Base-by-base conservation (phyloP, 179 eudicot species). In the Heliamphora pulchella region DNA sequence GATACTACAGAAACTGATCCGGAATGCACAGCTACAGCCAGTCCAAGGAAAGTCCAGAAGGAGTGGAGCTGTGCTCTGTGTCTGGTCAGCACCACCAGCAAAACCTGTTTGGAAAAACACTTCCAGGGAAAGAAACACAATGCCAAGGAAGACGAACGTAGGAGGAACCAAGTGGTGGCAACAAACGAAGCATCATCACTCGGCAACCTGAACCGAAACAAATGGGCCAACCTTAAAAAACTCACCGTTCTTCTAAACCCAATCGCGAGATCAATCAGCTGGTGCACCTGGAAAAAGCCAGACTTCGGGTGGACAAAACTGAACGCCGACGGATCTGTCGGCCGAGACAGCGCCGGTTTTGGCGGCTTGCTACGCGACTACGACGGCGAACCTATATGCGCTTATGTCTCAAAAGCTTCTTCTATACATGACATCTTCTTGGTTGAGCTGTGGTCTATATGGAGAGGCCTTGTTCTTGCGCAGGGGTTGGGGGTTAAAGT, bases 61-160 rank as follows among this genome's bases (percentile, higher is more conserved):
- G 76, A 59, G 39, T 77, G 86, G 86, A 83, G 79, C 78, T 83
- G 86, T 54, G 81, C 81, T 46, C 48, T 83, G 59, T 83, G 83
- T 71, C 83, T 63, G 73, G 71, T 80, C 15, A 73, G 44, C 75
- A 74, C 83, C 17, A 58, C 65, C 70, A 84, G 81, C 50, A 51
- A 58, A 43, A 66, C 18, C 22, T 14, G 55, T 78, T 51, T 84
- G 75, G 71, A 54, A 13, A 62, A 44, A 11, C 83, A 84, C 46
- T 54, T 81, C 5, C 41, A 43, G n/a, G 83, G 81, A 22, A 81
- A 73, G 79, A 84, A 77, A 72, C 86, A 84, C 71, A 73, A 50
- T 43, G 54, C 17, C 44, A 81, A 46, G 82, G 81, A 77, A 81
- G 76, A 77, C 13, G 81, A 84, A 50, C 69, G 47, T 17, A 66